Percentiles rank a stretch among this genome's conserved stretches.
These are phyloP conservation scores for Quercus wislizeni DNA, from an alignment of 306 rosid genomes.

Conservation along the genomic window DNA sequence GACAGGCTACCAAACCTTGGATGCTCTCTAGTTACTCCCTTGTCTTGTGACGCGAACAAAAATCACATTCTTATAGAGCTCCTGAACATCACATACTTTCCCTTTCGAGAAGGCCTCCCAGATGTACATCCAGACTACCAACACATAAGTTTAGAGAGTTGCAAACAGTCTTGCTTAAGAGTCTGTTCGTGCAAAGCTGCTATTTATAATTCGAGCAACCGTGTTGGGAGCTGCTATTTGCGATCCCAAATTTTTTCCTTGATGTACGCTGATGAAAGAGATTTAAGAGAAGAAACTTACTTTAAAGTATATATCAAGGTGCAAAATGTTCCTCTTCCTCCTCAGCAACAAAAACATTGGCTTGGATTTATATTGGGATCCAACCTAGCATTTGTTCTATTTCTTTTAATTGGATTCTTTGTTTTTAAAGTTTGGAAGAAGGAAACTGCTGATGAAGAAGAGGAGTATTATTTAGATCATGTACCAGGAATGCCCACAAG, in stretches of 20 bases:
- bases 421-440: background rate
- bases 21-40: background rate
- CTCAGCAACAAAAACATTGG: background rate
- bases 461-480: background rate
- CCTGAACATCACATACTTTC: too few species aligned
- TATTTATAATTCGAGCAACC: background rate
- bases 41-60: background rate
- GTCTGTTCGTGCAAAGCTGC: conserved; percentile 7
- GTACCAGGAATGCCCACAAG: conserved; percentile 1
- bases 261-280: too few species aligned
- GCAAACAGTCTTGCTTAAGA: conserved; percentile 4
- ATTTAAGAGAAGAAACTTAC: too few species aligned
- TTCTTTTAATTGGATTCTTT: background rate
- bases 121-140: too few species aligned
- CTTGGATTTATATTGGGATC: background rate
- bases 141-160: background rate
- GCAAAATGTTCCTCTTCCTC: background rate
- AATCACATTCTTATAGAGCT: background rate
- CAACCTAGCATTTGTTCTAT: background rate
- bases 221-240: conserved; percentile 1
- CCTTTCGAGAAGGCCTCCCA: too few species aligned
- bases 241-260: background rate
- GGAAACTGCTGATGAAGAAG: background rate
- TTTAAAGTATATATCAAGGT: background rate
- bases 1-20: background rate